Conservation (phyloP, 495 filamentous ascomycete species). For the Cryomyces antarcticus region DNA sequence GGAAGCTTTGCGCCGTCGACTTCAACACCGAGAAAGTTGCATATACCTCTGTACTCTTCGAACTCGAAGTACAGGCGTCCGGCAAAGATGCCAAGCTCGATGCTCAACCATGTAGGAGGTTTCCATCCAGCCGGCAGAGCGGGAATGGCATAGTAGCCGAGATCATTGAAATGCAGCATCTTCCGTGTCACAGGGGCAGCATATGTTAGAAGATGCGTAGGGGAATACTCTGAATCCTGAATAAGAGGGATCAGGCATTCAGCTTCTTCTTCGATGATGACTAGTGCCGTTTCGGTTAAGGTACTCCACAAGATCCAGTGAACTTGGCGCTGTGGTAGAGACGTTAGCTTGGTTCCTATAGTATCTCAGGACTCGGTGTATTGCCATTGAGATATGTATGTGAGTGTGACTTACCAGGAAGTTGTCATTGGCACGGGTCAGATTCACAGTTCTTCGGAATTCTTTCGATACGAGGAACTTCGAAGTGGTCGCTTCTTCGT, state of each 20-base stretch:
- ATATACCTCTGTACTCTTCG: constrained; percentile 17
- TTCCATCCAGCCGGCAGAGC: constrained; percentile 16
- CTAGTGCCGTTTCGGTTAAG: constrained; percentile 19
- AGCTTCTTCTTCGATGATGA: constrained; percentile 36
- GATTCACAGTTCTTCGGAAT: constrained; percentile 20
- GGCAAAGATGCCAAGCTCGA: constrained; percentile 34
- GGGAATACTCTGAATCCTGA: constrained; percentile 4
- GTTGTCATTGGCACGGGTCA: constrained; percentile 15
- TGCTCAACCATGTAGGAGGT: constrained; percentile 24
- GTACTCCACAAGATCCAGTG: constrained; percentile 29
- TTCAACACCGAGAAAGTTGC: constrained; percentile 9
- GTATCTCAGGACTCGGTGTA: neutral
- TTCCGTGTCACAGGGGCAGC: constrained; percentile 29
- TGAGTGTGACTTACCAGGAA: constrained; percentile 16
- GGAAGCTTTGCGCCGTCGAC: neutral
- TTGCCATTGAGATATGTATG: constrained; percentile 2
- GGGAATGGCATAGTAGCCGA: constrained; percentile 28
- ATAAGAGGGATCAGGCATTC: constrained; percentile 25
- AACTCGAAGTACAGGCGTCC: constrained; percentile 35
- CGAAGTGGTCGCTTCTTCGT: constrained; percentile 5
- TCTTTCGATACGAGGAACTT: constrained; percentile 21
- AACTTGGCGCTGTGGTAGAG: constrained; percentile 20
- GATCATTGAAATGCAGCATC: constrained; percentile 32
- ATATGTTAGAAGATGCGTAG: constrained; percentile 27
- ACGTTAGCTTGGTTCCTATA: constrained; percentile 1